phyloP scores from a whole-genome alignment of 2,329 filamentous ascomycete genomes.

The Dactylellina sp. region DNA sequence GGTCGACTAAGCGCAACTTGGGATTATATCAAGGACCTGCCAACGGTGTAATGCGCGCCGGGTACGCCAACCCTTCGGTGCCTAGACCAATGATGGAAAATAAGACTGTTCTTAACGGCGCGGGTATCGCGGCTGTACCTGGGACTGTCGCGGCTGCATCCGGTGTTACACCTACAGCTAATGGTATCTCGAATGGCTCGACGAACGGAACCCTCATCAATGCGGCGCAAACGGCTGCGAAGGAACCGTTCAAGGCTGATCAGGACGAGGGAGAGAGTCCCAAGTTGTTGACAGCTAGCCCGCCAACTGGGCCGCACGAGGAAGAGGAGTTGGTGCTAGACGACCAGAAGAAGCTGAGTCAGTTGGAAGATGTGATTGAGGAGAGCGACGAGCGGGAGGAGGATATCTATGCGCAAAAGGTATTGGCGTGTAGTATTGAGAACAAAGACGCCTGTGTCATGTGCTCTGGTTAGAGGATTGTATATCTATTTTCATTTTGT shows the following conservation, averaged over 20 bases:
- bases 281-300: constrained; percentile 80
- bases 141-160: constrained; percentile 67
- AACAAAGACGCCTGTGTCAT: constrained; percentile 95
- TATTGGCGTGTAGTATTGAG: constrained; percentile 94
- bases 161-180: constrained; percentile 24
- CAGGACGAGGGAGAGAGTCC: constrained; percentile 81
- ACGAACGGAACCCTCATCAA: constrained; percentile 60
- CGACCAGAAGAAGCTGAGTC: constrained; percentile 67
- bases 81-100: constrained; percentile 48
- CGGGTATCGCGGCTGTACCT: constrained; percentile 75
- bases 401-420: constrained; percentile 95
- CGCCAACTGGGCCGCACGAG: constrained; percentile 70
- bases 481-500: background rate
- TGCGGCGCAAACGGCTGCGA: constrained; percentile 65
- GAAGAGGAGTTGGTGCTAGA: constrained; percentile 72
- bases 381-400: constrained; percentile 81
- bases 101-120: constrained; percentile 51
- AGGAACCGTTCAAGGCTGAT: constrained; percentile 81
- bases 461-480: constrained; percentile 82
- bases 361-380: constrained; percentile 79
- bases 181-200: constrained; percentile 42
- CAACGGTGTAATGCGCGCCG: constrained; percentile 66
- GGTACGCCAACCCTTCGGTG: constrained; percentile 68
- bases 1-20: constrained; percentile 76
- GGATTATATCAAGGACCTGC: constrained; percentile 65